Evolutionary conservation across 352 stramenopile genomes (phyloP), one percentile per base, ranked within the genome.

Genomic region (Globisporangium radiosum): DNA sequence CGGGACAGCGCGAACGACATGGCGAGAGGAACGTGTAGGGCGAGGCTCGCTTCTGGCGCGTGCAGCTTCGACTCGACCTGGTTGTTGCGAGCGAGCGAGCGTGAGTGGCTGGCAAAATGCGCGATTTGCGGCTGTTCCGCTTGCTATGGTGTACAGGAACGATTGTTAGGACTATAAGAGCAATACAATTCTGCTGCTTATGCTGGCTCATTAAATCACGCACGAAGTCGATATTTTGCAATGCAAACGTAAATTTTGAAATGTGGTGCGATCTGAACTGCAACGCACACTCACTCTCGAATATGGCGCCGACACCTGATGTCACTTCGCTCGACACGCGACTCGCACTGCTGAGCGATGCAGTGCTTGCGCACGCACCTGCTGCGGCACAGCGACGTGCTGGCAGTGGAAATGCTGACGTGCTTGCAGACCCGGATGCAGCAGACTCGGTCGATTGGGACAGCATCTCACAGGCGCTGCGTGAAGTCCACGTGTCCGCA

Each of bases 1-100:
- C 74, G 78, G 67, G 84, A 78, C 65, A 88, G 80, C 55, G 63
- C 64, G 38, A 76, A 57, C 52, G 59, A 59, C 59, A 73, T 72
- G 45, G 43, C 11, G 25, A 33, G 25, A 33, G 25, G 25, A 14
- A 14, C 11, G 43, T 17, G 11, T 47, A 15, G 43, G 13, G n/a
- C 43, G 43, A 47, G 43, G 43, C 6, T 17, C 43, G 43, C 43
- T 47, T 47, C 43, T 47, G 42, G 42, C 42, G 42, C 42, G 40
- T 44, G 9, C 42, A 45, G 25, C 25, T 33, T 33, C 42, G 42
- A 45, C 7, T 14, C 14, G 0, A 14, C 42, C 14, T 45, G 42
- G 8, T 44, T 44, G 8, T 8, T 44, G 40, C 11, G 40, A 8
- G 40, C 8, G 8, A 44, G 42, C 9, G 5, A 47, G 9, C 9